phyloP scores from a whole-genome alignment of 768 basidiomycete species.

The Phlegmacium glaucopus region DNA sequence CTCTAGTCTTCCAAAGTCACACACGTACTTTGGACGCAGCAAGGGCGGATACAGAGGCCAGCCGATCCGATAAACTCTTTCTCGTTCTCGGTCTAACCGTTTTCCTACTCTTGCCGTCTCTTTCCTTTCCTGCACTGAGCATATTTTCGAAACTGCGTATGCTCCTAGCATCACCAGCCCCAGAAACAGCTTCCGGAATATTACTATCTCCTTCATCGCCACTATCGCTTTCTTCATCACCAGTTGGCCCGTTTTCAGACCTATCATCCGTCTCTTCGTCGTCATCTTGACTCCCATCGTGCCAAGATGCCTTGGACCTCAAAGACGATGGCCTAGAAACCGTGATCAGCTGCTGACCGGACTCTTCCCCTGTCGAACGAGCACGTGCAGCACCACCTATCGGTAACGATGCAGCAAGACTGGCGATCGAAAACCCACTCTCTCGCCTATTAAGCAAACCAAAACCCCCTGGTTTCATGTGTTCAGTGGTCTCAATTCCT shows the following conservation, averaged over 20 bases:
- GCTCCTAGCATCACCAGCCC: constrained; percentile 59
- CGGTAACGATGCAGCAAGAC: constrained; percentile 59
- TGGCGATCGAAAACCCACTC: constrained; percentile 80
- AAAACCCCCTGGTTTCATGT: constrained; percentile 45
- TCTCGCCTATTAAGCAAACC: constrained; percentile 65
- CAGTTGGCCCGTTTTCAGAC: constrained; percentile 32
- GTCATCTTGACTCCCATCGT: constrained; percentile 36
- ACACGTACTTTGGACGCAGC: constrained; percentile 28
- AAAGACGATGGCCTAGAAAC: constrained; percentile 41
- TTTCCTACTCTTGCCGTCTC: constrained; percentile 9
- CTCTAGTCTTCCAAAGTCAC: neutral
- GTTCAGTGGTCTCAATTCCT: constrained; percentile 36
- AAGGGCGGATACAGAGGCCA: constrained; percentile 73
- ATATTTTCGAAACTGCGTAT: constrained; percentile 87
- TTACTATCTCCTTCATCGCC: constrained; percentile 26
- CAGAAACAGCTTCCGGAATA: constrained; percentile 26
- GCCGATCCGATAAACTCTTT: constrained; percentile 76
- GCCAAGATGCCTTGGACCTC: constrained; percentile 14
- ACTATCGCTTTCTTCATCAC: constrained; percentile 27
- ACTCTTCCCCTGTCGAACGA: constrained; percentile 30
- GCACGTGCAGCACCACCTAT: constrained; percentile 41
- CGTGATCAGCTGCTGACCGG: constrained; percentile 44
- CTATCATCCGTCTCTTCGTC: constrained; percentile 37
- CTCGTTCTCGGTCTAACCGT: constrained; percentile 44
- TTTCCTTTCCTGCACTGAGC: constrained; percentile 50